These are phyloP conservation scores for Camellia granthamiana DNA, from an alignment of 148 eudicot species.

Conservation along the genomic window DNA sequence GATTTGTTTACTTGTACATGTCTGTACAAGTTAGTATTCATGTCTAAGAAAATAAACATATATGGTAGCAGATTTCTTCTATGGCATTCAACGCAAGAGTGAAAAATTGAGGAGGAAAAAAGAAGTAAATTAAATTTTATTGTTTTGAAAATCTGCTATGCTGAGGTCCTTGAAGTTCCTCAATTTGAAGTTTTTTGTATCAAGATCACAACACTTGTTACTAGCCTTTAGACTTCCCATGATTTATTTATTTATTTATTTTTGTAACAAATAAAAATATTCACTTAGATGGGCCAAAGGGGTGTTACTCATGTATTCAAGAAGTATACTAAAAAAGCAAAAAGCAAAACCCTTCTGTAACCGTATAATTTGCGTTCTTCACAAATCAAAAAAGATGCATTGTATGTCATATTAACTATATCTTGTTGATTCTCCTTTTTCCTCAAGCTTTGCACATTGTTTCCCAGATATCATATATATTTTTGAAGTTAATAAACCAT, in stretches of 20 bases:
- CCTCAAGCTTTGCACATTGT: neutral
- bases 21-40: neutral
- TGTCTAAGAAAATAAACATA: conserved; percentile 1
- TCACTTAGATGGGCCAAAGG: neutral
- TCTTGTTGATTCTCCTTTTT: too few relatives aligned
- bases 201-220: neutral
- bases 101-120: neutral
- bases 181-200: neutral
- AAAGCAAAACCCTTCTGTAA: too few relatives aligned
- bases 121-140: neutral
- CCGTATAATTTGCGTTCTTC: too few relatives aligned
- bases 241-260: neutral
- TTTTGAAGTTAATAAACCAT: neutral
- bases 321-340: too few relatives aligned
- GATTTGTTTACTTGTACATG: too few relatives aligned
- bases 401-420: neutral
- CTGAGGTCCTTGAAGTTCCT: neutral
- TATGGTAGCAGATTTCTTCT: neutral
- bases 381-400: neutral
- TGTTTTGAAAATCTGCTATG: neutral
- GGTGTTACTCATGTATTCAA: too few relatives aligned
- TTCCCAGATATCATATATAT: neutral
- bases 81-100: neutral
- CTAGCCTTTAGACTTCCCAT: neutral
- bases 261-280: neutral